These are phyloP conservation scores for Maudiozyma saulgeensis DNA, from an alignment of 805 yeast genomes.

Conservation along the genomic window DNA sequence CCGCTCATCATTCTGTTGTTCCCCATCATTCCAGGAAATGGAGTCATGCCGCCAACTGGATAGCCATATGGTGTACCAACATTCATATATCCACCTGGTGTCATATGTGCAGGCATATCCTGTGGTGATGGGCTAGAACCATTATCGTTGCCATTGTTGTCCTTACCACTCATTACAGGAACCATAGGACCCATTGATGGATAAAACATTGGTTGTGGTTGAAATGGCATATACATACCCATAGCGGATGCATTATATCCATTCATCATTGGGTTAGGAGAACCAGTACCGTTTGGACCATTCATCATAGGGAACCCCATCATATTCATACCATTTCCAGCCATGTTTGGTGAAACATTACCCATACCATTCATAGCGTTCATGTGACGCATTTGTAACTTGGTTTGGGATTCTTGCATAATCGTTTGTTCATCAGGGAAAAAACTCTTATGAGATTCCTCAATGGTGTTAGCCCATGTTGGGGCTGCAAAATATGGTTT, in stretches of 20 bases:
- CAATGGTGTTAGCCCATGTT: conserved; percentile 58
- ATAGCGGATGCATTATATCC: conserved; percentile 14
- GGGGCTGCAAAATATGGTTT: conserved; percentile 67
- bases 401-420: conserved; percentile 23
- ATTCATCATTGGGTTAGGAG: conserved; percentile 22
- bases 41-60: conserved; percentile 16
- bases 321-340: conserved; percentile 13
- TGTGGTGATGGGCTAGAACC: conserved; percentile 10
- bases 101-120: background rate
- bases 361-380: conserved; percentile 17
- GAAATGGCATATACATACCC: conserved; percentile 29
- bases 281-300: conserved; percentile 11
- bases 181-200: conserved; percentile 27
- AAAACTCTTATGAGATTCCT: conserved; percentile 43
- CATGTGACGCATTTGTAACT: conserved; percentile 28
- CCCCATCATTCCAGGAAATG: conserved; percentile 18
- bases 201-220: conserved; percentile 28
- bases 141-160: conserved; percentile 2
- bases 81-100: conserved; percentile 15
- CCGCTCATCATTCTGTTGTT: conserved; percentile 3
- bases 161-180: conserved; percentile 21
- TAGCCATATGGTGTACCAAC: conserved; percentile 22
- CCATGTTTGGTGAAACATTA: conserved; percentile 16
- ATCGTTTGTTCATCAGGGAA: conserved; percentile 37
- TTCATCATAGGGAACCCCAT: conserved; percentile 25